Evolutionary conservation across 2,329 filamentous ascomycete genomes (phyloP).

Genomic region (Drechslerella coelobrocha): DNA sequence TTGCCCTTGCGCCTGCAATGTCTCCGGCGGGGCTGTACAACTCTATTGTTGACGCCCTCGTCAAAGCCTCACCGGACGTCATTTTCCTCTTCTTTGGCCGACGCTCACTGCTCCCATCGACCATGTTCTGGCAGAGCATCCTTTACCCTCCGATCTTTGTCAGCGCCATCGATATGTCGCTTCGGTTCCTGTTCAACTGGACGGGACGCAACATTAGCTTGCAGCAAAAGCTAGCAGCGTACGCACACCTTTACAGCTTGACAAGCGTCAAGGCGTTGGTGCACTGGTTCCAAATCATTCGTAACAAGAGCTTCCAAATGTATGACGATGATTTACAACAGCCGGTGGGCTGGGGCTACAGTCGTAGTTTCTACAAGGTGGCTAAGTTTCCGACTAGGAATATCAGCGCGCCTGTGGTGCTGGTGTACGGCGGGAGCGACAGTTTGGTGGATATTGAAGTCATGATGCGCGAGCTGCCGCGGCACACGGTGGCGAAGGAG

Average conservation of each 20-base stretch:
- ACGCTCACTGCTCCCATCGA: constrained; percentile 86
- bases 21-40: constrained; percentile 88
- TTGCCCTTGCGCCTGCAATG: constrained; percentile 95
- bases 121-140: constrained; percentile 96
- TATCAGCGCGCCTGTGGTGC: constrained; percentile 91
- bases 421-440: constrained; percentile 92
- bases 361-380: constrained; percentile 84
- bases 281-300: constrained; percentile 99
- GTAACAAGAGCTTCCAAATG: constrained; percentile 96
- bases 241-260: constrained; percentile 94
- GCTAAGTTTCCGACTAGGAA: constrained; percentile 96
- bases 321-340: constrained; percentile 92
- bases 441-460: constrained; percentile 91
- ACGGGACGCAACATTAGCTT: constrained; percentile 79
- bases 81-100: constrained; percentile 92
- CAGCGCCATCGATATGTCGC: constrained; percentile 79
- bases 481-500: constrained; percentile 77
- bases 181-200: constrained; percentile 90
- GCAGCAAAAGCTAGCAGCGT: constrained; percentile 91
- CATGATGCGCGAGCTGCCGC: constrained; percentile 87
- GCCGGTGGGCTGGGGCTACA: constrained; percentile 67
- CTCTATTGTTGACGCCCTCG: constrained; percentile 86
- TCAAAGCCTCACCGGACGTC: constrained; percentile 91
- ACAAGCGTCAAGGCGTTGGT: constrained; percentile 97
- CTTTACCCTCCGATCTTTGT: constrained; percentile 90